Percentiles rank a stretch among this genome's conserved stretches.
These are phyloP conservation scores for Tylopilus sp. DNA, from an alignment of 768 basidiomycete genomes.

Conservation along the genomic window DNA sequence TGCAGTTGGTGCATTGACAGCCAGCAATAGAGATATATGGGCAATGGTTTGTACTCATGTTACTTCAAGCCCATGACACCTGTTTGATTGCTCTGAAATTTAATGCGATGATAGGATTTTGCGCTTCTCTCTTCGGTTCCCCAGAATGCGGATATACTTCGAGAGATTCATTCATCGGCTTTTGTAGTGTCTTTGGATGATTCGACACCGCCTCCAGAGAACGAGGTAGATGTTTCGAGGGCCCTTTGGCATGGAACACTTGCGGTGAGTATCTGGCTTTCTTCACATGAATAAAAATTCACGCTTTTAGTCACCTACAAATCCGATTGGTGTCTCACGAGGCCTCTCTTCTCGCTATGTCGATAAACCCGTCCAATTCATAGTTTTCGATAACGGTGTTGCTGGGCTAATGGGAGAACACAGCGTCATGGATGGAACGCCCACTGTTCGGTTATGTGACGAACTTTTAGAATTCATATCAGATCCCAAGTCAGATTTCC, in stretches of 20 bases:
- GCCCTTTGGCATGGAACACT: conserved; percentile 80
- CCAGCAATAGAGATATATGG: conserved; percentile 85
- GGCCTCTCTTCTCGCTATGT: conserved; percentile 80
- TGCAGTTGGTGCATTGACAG: conserved; percentile 73
- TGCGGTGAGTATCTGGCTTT: conserved; percentile 30
- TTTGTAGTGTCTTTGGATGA: conserved; percentile 81
- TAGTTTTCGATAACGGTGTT: conserved; percentile 77
- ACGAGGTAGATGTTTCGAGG: conserved; percentile 58
- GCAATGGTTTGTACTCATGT: conserved; percentile 54
- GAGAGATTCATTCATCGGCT: conserved; percentile 80
- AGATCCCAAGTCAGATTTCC: conserved; percentile 62
- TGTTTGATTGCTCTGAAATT: neutral
- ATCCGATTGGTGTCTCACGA: conserved; percentile 22
- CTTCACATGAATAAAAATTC: neutral
- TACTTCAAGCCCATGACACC: neutral
- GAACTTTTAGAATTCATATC: conserved; percentile 60
- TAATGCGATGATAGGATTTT: conserved; percentile 50
- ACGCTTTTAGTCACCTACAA: conserved; percentile 19
- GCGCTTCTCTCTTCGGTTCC: conserved; percentile 53
- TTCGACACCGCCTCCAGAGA: conserved; percentile 41
- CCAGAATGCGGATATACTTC: conserved; percentile 60
- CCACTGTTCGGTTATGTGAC: conserved; percentile 70
- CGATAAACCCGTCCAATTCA: conserved; percentile 87
- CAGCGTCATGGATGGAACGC: conserved; percentile 88
- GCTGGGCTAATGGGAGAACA: conserved; percentile 94